Percentiles rank a stretch among this genome's conserved stretches.
Evolutionary conservation across 371 early-diverging fungal genomes (phyloP).

Genomic region (Nematocida sp.): DNA sequence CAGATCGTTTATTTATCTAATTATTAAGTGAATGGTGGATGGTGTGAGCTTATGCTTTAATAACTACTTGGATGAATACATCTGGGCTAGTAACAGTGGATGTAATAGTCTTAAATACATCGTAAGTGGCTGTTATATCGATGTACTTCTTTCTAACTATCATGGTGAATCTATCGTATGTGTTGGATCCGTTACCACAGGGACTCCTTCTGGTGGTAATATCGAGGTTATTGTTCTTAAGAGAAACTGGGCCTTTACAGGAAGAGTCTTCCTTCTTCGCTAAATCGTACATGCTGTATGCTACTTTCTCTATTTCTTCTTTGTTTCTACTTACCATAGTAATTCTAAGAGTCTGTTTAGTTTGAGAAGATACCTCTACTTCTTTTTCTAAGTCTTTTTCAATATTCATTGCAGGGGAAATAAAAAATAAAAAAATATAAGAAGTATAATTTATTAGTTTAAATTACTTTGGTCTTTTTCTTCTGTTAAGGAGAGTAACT

Average conservation of each 20-base stretch:
- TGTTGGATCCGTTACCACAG: conserved; percentile 52
- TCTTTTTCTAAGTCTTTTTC: conserved; percentile 55
- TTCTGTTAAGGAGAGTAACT: conserved; percentile 56
- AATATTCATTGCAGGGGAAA: conserved; percentile 49
- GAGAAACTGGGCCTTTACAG: conserved; percentile 19
- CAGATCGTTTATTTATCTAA: too few relatives aligned
- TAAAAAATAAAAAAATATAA: conserved; percentile 35
- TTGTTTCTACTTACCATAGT: conserved; percentile 49
- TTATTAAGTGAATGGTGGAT: too few relatives aligned
- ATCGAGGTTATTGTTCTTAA: conserved; percentile 43
- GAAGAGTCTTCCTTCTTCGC: conserved; percentile 38
- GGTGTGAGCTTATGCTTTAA: conserved; percentile 28
- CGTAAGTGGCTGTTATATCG: conserved; percentile 33
- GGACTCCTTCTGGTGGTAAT: conserved; percentile 44
- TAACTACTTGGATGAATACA: conserved; percentile 50
- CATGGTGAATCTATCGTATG: conserved; percentile 52
- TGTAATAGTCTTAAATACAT: conserved; percentile 42
- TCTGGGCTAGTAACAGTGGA: conserved; percentile 42
- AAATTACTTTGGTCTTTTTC: neutral
- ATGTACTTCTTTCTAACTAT: conserved; percentile 51
- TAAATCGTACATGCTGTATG: conserved; percentile 42
- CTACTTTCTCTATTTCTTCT: conserved; percentile 42
- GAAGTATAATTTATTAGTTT: neutral
- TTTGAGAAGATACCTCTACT: conserved; percentile 25
- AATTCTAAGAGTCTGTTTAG: conserved; percentile 25